Percentiles rank a stretch among this genome's conserved stretches.
phyloP scores from a whole-genome alignment of 2,329 filamentous ascomycete genomes.

The Chrysosporium queenslandicum region DNA sequence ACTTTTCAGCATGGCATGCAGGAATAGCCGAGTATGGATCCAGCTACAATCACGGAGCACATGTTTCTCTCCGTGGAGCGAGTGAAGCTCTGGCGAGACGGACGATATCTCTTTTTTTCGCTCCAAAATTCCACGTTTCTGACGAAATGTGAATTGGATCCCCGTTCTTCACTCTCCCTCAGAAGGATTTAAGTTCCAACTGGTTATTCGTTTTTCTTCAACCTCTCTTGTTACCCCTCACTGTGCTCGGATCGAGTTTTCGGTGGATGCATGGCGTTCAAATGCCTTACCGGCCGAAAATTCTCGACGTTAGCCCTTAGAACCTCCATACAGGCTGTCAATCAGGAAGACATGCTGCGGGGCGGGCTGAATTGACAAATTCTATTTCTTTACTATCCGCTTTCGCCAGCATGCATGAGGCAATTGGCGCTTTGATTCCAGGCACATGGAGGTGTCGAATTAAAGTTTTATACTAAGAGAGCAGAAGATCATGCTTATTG shows the following conservation, averaged over 20 bases:
- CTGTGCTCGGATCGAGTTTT: background rate
- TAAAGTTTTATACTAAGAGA: background rate
- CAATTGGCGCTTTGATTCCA: background rate
- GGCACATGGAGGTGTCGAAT: background rate
- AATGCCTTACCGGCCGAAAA: background rate
- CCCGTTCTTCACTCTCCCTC: too few relatives aligned
- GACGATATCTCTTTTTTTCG: too few relatives aligned
- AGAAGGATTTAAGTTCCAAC: conserved; percentile 1
- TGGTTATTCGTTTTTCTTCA: background rate
- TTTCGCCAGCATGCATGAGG: background rate
- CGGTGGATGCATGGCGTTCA: background rate
- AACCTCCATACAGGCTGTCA: background rate
- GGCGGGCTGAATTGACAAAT: background rate
- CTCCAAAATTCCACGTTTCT: too few relatives aligned
- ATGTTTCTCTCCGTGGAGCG: too few relatives aligned
- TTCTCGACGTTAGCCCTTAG: background rate
- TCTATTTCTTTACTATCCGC: background rate
- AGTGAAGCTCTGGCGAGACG: too few relatives aligned
- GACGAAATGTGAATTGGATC: too few relatives aligned
- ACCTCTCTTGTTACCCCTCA: background rate
- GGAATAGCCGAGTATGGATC: too few relatives aligned
- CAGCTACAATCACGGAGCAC: too few relatives aligned
- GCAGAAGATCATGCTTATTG: background rate
- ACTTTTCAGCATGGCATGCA: too few relatives aligned
- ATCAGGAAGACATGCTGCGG: background rate